Percentiles rank a stretch among this genome's conserved stretches.
These are phyloP conservation scores for Acer campestre DNA, from an alignment of 345 rosid genomes.

Conservation along the genomic window DNA sequence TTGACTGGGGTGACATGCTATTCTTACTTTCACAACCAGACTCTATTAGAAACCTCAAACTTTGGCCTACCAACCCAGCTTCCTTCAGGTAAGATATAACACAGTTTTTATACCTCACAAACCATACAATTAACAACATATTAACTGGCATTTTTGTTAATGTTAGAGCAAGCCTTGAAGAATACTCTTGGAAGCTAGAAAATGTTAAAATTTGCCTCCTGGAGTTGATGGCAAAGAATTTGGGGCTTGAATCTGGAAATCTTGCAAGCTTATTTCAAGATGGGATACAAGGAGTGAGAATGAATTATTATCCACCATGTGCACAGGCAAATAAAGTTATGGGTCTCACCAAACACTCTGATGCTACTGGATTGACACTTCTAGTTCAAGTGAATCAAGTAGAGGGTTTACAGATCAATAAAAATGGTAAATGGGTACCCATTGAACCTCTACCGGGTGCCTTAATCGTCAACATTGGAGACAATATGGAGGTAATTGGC, in stretches of 20 bases:
- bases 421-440: conserved; percentile 32
- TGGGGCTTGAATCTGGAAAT: conserved; percentile 31
- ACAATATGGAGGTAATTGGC: conserved; percentile 36
- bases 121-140: too few species aligned
- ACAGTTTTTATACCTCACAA: not conserved
- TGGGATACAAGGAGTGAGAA: conserved; percentile 42
- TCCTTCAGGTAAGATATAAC: conserved; percentile 35
- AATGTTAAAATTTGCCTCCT: conserved; percentile 20
- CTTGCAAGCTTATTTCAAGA: conserved; percentile 28
- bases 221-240: conserved; percentile 33
- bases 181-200: conserved; percentile 32
- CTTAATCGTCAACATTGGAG: conserved; percentile 35
- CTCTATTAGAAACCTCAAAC: conserved; percentile 26
- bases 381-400: conserved; percentile 35
- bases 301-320: conserved; percentile 52
- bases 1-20: conserved; percentile 60
- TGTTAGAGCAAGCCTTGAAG: conserved; percentile 31
- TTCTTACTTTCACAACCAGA: conserved; percentile 37
- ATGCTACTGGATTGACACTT: conserved; percentile 36
- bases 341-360: conserved; percentile 47
- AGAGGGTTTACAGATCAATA: conserved; percentile 39
- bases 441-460: conserved; percentile 37
- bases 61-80: conserved; percentile 42
- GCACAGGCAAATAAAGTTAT: conserved; percentile 30
- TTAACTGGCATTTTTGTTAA: not conserved